These are phyloP conservation scores for Eutrema heterophyllum DNA, from an alignment of 345 rosid species.

Conservation along the genomic window DNA sequence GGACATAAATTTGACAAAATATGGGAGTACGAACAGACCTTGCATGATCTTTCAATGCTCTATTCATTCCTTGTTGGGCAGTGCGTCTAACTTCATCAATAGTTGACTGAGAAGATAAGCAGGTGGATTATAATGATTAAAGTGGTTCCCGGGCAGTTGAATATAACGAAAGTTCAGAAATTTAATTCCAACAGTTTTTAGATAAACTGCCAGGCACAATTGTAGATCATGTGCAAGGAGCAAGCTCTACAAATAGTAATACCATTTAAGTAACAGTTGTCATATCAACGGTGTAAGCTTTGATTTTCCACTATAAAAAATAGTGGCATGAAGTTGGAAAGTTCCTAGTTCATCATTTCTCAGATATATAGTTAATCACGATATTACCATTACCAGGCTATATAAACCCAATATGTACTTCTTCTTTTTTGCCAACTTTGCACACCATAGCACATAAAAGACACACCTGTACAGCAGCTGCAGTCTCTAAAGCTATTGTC, in stretches of 20 bases:
- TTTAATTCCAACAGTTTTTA: background rate
- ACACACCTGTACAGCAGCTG: conserved; percentile 93
- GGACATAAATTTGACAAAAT: conserved; percentile 8
- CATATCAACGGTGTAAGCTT: background rate
- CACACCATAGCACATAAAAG: conserved; percentile 17
- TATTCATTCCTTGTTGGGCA: conserved; percentile 91
- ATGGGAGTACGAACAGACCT: conserved; percentile 45
- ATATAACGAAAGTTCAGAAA: conserved; percentile 8
- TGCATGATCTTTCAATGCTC: conserved; percentile 84
- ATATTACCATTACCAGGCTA: conserved; percentile 6
- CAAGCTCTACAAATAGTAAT: conserved; percentile 5
- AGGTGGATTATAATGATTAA: conserved; percentile 12
- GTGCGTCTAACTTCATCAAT: conserved; percentile 92
- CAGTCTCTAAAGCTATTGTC: conserved; percentile 93
- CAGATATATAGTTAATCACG: background rate
- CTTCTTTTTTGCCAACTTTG: background rate
- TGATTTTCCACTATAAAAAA: background rate
- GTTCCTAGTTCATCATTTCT: background rate
- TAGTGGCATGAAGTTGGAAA: background rate
- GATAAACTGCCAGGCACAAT: conserved; percentile 5
- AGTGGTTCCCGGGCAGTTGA: background rate
- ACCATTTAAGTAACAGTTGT: background rate
- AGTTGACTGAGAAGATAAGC: conserved; percentile 59
- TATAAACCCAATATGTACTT: background rate
- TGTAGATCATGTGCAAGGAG: conserved; percentile 1